phyloP scores from a whole-genome alignment of 1,284 basidiomycete genomes.

The Heterobasidion occidentale region DNA sequence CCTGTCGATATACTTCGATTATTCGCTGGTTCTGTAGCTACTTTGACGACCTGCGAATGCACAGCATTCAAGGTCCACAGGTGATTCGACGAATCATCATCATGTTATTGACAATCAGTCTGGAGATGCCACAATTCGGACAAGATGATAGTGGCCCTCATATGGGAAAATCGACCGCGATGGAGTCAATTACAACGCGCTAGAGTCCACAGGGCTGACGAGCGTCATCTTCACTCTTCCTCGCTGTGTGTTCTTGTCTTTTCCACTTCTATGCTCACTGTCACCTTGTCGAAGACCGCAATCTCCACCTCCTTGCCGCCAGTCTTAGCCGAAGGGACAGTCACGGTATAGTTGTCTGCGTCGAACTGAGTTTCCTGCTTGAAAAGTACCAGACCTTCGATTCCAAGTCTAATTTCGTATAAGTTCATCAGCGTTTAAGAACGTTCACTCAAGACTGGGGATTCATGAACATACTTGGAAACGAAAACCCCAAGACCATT shows the following conservation, averaged over 20 bases:
- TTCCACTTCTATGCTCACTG: conserved; percentile 85
- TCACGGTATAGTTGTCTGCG: conserved; percentile 84
- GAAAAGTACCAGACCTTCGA: conserved; percentile 93
- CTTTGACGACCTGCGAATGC: too few species aligned
- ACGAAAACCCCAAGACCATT: conserved; percentile 97
- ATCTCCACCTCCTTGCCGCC: conserved; percentile 48
- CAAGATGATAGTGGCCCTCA: too few species aligned
- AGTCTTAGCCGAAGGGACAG: conserved; percentile 42
- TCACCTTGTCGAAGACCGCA: conserved; percentile 89
- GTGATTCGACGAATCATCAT: too few species aligned
- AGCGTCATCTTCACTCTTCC: conserved; percentile 89
- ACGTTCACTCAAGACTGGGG: background rate
- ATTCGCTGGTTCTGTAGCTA: too few species aligned
- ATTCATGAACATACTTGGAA: conserved; percentile 58
- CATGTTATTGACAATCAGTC: too few species aligned
- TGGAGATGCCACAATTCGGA: too few species aligned
- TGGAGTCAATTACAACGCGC: conserved; percentile 21
- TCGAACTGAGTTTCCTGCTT: conserved; percentile 86
- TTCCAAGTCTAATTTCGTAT: conserved; percentile 61
- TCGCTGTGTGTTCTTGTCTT: conserved; percentile 91
- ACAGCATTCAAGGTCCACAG: too few species aligned
- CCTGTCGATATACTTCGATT: too few species aligned
- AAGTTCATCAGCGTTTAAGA: background rate
- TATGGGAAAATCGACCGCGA: too few species aligned
- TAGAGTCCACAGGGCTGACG: conserved; percentile 62